Base-by-base conservation (phyloP, 2,329 filamentous ascomycete genomes). In the Mariannaea elegans region DNA sequence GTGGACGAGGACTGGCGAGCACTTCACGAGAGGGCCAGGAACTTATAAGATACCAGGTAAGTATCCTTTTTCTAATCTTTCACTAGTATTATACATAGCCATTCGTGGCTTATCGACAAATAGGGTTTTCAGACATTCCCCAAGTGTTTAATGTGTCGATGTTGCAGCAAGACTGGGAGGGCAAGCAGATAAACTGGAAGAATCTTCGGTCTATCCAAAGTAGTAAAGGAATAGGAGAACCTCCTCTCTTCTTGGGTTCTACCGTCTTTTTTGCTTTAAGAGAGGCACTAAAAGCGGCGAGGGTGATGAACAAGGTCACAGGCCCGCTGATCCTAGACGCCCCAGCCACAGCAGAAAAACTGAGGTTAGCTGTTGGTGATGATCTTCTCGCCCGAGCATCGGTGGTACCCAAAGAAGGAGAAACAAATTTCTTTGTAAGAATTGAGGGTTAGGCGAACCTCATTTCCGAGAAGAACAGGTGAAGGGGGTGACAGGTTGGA, bases 1-100 rank as follows among this genome's bases (percentile, higher is more conserved):
- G n/a, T 86, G 84, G 82, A 58, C 55, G 14, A 44, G 55, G 14
- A 47, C 19, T n/a, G 55, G 55, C 8, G 55, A 58, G 13, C 23
- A 52, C 7, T 58, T 58, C 24, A 58, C 55, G 7, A 52, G 24
- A 14, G 49, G 49, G 13, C 49, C 49, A 24, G 38, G 49, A 29
- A 52, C 49, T 2, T 52, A 52, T 36, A 50, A 50, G 21, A 50
- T 50, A 8, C 47, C 47, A 29, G 32, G 47, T 50, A 19, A 50
- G 21, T 19, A 12, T 12, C 27, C 9, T 29, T 3, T 38, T n/a
- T 14, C 9, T 29, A 8, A 29, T 18, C 8, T 2, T 36, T 9
- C 3, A 2, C 13, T 6, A 13, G 19, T n/a, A n/a, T n/a, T n/a
- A n/a, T n/a, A n/a, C n/a, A n/a, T n/a, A n/a, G n/a, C n/a, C 19